phyloP scores from a whole-genome alignment of 2,329 filamentous ascomycete species.

The Fusarium aywerte region DNA sequence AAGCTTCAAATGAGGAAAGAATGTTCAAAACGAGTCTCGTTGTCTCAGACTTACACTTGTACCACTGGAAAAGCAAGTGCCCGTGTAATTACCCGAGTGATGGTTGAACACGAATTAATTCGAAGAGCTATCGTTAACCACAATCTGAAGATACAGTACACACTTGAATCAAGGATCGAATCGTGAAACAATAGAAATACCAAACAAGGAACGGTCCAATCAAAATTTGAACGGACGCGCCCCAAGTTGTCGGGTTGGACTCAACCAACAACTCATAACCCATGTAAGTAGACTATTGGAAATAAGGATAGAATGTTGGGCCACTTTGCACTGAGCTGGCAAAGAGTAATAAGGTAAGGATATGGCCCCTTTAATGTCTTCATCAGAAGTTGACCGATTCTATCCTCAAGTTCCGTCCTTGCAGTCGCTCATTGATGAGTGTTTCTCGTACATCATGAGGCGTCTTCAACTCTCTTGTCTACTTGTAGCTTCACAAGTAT shows the following conservation, averaged over 20 bases:
- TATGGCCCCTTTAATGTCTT: not conserved
- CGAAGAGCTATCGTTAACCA: not conserved
- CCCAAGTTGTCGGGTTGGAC: conserved; percentile 4
- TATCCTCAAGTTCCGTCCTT: not conserved
- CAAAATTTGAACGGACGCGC: not conserved
- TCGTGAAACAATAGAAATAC: not conserved
- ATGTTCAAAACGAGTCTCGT: not conserved
- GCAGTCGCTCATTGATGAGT: not conserved
- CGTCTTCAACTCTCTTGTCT: not conserved
- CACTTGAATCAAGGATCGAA: not conserved
- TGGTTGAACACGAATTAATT: not conserved
- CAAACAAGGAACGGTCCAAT: not conserved
- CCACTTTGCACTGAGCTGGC: not conserved
- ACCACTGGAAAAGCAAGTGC: not conserved
- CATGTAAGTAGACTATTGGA: not conserved
- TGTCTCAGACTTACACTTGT: not conserved
- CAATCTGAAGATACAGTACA: not conserved
- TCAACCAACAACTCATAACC: conserved; percentile 6
- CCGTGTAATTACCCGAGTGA: not conserved
- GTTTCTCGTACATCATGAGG: not conserved
- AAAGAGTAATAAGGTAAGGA: not conserved
- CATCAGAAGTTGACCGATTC: not conserved
- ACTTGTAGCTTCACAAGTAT: not conserved
- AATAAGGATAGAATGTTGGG: not conserved
- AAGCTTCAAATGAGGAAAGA: not conserved